A percentile compares a stretch with the other conserved stretches of the same genome.
Evolutionary conservation across 2,329 filamentous ascomycete species (phyloP).

Genomic region (Cucurbitaria berberidis): DNA sequence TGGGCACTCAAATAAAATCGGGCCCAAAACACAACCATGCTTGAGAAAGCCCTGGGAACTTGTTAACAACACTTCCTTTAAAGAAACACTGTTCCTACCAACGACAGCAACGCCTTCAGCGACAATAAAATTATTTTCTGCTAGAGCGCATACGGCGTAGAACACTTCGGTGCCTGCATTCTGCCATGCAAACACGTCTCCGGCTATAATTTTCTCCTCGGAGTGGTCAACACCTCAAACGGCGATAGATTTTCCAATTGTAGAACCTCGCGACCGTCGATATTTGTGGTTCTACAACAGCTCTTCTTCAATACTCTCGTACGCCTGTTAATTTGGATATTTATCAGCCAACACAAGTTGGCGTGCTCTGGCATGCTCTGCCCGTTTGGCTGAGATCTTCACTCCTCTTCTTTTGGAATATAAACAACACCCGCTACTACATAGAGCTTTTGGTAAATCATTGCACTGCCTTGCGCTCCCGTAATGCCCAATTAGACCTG

Average conservation of each 20-base stretch:
- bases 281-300: background rate
- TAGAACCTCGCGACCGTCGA: background rate
- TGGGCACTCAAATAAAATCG: no score
- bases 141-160: constrained; percentile 17
- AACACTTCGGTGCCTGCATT: constrained; percentile 15
- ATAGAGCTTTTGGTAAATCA: background rate
- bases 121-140: constrained; percentile 19
- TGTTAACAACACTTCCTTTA: constrained; percentile 11
- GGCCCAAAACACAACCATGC: background rate
- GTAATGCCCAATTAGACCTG: background rate
- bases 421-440: background rate
- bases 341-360: background rate
- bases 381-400: background rate
- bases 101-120: constrained; percentile 15
- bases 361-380: background rate
- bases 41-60: constrained; percentile 1
- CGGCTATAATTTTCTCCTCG: constrained; percentile 10
- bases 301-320: background rate
- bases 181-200: constrained; percentile 25
- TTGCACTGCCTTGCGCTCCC: background rate
- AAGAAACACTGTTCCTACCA: constrained; percentile 13
- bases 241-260: constrained; percentile 19
- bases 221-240: constrained; percentile 4
- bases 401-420: background rate
- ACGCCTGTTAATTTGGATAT: background rate